phyloP scores from a whole-genome alignment of 139 green algal species.

The Auxenochlorella pyrenoidosa region DNA sequence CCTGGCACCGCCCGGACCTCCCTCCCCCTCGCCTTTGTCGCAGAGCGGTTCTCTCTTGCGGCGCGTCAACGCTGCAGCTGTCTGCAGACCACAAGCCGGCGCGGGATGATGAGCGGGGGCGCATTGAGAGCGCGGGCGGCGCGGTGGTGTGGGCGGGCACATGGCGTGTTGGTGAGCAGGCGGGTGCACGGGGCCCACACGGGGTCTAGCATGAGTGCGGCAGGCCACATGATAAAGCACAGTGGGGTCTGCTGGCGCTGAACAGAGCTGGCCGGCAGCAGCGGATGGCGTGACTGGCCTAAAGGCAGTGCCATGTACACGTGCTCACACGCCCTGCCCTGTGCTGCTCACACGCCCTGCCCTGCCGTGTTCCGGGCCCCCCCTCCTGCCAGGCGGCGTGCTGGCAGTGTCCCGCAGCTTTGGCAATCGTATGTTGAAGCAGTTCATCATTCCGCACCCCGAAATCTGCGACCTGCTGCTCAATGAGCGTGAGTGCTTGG shows the following conservation, averaged over 20 bases:
- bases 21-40: not conserved
- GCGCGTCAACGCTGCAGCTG: slow-evolving; percentile 60
- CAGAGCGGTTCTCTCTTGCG: slow-evolving; percentile 7
- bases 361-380: no score
- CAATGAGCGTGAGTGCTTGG: not conserved
- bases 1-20: not conserved
- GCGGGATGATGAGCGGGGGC: slow-evolving; percentile 82
- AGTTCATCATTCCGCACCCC: slow-evolving; percentile 85
- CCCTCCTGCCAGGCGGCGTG: slow-evolving; percentile 69
- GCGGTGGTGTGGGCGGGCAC: slow-evolving; percentile 94
- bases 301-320: no score
- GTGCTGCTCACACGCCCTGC: no score
- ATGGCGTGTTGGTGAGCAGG: slow-evolving; percentile 83
- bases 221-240: no score
- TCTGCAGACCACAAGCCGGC: slow-evolving; percentile 98
- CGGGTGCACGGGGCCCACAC: no score
- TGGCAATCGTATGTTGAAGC: slow-evolving; percentile 94
- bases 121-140: slow-evolving; percentile 93
- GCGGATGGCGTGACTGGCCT: no score
- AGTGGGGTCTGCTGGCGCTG: no score
- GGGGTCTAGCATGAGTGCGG: no score
- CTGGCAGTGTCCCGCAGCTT: slow-evolving; percentile 96
- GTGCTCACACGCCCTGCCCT: no score
- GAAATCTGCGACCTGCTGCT: slow-evolving; percentile 83
- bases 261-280: no score